These are phyloP conservation scores for Colletotrichum liriopes DNA, from an alignment of 2,329 filamentous ascomycete genomes.

Conservation along the genomic window DNA sequence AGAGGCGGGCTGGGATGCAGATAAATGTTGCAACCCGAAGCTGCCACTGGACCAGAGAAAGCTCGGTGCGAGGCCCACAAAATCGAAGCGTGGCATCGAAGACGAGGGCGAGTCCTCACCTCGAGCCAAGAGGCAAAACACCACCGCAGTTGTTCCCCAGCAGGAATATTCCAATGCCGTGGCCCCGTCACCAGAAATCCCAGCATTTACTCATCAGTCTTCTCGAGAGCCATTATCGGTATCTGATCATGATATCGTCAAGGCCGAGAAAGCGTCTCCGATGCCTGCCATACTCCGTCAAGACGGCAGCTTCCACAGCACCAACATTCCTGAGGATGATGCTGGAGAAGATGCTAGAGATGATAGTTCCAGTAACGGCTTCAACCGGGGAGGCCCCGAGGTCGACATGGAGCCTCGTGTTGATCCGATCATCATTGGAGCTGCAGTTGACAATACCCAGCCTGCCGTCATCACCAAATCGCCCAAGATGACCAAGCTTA, in stretches of 20 bases:
- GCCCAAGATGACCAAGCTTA: background rate
- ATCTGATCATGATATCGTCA: background rate
- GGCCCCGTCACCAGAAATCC: too few species aligned
- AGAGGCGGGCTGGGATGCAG: slow-evolving; percentile 15
- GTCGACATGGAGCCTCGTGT: background rate
- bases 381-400: background rate
- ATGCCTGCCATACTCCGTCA: background rate
- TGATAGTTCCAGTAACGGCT: too few species aligned
- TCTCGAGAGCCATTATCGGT: background rate
- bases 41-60: background rate
- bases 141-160: too few species aligned
- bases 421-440: background rate
- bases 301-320: background rate
- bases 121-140: background rate
- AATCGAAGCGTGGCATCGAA: background rate
- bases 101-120: background rate
- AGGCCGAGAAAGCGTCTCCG: background rate
- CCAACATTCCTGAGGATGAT: background rate
- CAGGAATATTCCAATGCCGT: background rate
- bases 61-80: background rate
- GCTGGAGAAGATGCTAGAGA: background rate
- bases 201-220: background rate
- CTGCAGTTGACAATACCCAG: background rate
- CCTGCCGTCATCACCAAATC: background rate
- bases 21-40: slow-evolving; percentile 20